These are phyloP conservation scores for Colletotrichum lentis DNA, from an alignment of 2,329 filamentous ascomycete genomes.

Conservation along the genomic window DNA sequence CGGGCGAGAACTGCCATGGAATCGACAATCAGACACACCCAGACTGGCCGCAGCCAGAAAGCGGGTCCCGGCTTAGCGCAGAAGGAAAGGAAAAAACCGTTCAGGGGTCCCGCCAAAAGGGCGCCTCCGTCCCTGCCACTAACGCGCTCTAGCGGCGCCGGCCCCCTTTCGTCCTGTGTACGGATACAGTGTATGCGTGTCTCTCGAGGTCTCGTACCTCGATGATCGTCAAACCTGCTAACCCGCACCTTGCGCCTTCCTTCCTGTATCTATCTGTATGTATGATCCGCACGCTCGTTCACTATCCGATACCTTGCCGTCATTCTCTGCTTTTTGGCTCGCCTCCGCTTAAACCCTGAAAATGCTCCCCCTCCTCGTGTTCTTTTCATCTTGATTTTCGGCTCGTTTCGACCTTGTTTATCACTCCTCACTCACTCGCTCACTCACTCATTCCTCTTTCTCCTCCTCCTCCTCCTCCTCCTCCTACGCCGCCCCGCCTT, in stretches of 20 bases:
- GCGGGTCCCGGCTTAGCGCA: constrained; percentile 8
- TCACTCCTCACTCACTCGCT: constrained; percentile 14
- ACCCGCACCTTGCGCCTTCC: constrained; percentile 2
- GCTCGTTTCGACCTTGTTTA: constrained; percentile 29
- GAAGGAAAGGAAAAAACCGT: constrained; percentile 11
- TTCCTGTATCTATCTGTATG: background rate
- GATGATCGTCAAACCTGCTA: constrained; percentile 26
- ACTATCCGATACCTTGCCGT: constrained; percentile 21
- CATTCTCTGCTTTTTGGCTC: constrained; percentile 19
- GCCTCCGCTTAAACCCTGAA: constrained; percentile 36
- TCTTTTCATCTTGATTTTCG: constrained; percentile 36
- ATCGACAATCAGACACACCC: background rate
- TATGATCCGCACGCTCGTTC: background rate
- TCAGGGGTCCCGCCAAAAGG: constrained; percentile 30
- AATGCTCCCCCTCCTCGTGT: constrained; percentile 35
- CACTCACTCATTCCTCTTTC: constrained; percentile 1
- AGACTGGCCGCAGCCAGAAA: constrained; percentile 1
- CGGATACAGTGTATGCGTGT: too few relatives aligned
- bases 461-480: background rate
- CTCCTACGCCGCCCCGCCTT: background rate
- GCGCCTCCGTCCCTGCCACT: constrained; percentile 28
- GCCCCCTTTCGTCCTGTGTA: constrained; percentile 34
- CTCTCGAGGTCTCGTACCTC: constrained; percentile 1
- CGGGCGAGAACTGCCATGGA: background rate
- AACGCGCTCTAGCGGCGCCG: constrained; percentile 29